Base-by-base conservation (phyloP, 495 filamentous ascomycete genomes). In the Melanomma pulvis-pyrius region DNA sequence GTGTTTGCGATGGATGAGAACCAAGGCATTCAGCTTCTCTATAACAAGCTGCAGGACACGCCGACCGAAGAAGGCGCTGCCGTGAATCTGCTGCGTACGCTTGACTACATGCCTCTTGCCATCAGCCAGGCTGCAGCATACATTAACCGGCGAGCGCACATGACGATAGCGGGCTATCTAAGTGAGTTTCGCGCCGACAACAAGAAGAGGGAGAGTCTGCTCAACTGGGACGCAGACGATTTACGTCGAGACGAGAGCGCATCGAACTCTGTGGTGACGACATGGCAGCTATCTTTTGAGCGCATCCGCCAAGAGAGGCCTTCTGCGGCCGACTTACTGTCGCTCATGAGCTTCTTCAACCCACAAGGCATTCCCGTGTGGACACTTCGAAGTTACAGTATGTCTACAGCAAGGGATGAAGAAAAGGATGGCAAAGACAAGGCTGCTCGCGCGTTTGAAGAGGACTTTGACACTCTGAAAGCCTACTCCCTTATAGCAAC, bases 231-330 rank as follows among this genome's bases (percentile, higher is more conserved):
- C 48, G 67, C 34, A 11, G 75, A 70, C 13, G 62, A 81, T 0
- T 71, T 75, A 47, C 76, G 78, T 39, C 60, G 80, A 72, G 80
- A 83, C 60, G 15, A 46, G 50, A 67, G 78, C 34, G 76, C 76
- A 4, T 71, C 74, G 51, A 82, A 80, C 36, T 64, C 41, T 2
- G 47, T 64, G 15, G 48, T 82, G 30, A 34, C 30, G n/a, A n/a
- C n/a, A n/a, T n/a, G n/a, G n/a, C n/a, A n/a, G n/a, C n/a, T n/a
- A n/a, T n/a, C n/a, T n/a, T 34, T 34, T 12, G 30, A 34, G 30
- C 30, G 30, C 30, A 12, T 34, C 30, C 30, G 30, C 30, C 30
- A 34, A 12, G 30, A 34, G 30, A 4, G 30, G 30, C 30, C 30
- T 4, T 34, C 30, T 5, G 30, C 30, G 4, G 30, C 30, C 5